Evolutionary conservation across 1,284 basidiomycete species (phyloP).

Genomic region (Waitea zeae): DNA sequence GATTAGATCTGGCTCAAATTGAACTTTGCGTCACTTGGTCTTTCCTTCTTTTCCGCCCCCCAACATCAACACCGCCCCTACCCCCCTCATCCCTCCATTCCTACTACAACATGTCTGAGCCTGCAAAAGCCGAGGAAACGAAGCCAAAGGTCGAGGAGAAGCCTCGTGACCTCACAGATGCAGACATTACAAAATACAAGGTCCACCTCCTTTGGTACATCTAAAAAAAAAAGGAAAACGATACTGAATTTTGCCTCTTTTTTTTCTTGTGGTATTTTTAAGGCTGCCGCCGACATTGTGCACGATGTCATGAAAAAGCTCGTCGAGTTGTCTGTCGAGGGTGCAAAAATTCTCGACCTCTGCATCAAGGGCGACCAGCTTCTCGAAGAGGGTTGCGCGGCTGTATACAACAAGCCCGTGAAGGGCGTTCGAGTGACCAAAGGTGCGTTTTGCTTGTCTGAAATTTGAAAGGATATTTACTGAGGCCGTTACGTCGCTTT

Average conservation of each 20-base stretch:
- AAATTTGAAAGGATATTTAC: not conserved
- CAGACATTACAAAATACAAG: constrained; percentile 76
- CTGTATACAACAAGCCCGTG: constrained; percentile 81
- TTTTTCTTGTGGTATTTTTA: too few relatives aligned
- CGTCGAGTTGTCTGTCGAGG: constrained; percentile 59
- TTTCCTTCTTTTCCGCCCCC: too few relatives aligned
- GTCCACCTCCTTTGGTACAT: too few relatives aligned
- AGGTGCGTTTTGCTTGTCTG: constrained; percentile 30
- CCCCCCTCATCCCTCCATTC: not conserved
- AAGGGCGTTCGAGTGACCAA: constrained; percentile 80
- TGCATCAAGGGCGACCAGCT: constrained; percentile 87
- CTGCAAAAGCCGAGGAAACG: not conserved
- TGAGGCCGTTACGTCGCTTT: constrained; percentile 4
- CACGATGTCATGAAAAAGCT: constrained; percentile 79
- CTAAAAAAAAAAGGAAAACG: not conserved
- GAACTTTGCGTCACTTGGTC: too few relatives aligned
- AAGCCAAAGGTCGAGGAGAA: constrained; percentile 25
- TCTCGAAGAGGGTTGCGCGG: constrained; percentile 70
- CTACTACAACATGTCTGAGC: not conserved
- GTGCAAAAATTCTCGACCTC: constrained; percentile 80
- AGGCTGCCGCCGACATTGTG: constrained; percentile 85
- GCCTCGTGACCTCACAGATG: constrained; percentile 34
- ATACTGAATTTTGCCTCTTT: not conserved
- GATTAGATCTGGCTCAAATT: too few relatives aligned
- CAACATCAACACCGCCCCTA: not conserved